phyloP scores from a whole-genome alignment of 371 early-diverging fungal genomes.

The Zopfochytrium polystomum region DNA sequence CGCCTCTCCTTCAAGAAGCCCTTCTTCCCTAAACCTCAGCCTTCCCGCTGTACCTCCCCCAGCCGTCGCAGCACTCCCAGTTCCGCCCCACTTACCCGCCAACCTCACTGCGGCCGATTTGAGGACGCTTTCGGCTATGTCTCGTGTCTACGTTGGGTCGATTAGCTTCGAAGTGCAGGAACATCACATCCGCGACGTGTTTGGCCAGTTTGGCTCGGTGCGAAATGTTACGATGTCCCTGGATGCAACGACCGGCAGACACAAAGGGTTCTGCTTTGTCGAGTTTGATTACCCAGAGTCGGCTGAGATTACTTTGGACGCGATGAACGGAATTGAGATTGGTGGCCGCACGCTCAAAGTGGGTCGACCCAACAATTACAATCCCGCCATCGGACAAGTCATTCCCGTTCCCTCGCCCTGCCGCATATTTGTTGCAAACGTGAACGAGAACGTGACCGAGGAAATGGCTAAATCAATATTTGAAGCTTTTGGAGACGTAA shows the following conservation, averaged over 20 bases:
- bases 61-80: too few species aligned
- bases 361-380: conserved; percentile 67
- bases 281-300: conserved; percentile 83
- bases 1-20: too few species aligned
- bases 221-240: conserved; percentile 67
- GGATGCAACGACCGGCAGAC: conserved; percentile 67
- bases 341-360: conserved; percentile 63
- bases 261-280: conserved; percentile 85
- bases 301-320: conserved; percentile 66
- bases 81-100: too few species aligned
- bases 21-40: too few species aligned
- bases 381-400: conserved; percentile 29
- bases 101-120: too few species aligned
- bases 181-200: too few species aligned
- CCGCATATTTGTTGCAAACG: conserved; percentile 74
- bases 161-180: too few species aligned
- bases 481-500: conserved; percentile 70
- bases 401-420: conserved; percentile 54
- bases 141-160: too few species aligned
- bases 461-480: conserved; percentile 66
- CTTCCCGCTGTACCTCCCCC: too few species aligned
- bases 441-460: conserved; percentile 68
- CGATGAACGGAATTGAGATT: conserved; percentile 60
- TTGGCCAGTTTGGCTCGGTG: conserved; percentile 71
- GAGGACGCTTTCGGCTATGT: too few species aligned